Conservation (phyloP, 371 early-diverging fungal species). For the Saksenaea oblongispora region DNA sequence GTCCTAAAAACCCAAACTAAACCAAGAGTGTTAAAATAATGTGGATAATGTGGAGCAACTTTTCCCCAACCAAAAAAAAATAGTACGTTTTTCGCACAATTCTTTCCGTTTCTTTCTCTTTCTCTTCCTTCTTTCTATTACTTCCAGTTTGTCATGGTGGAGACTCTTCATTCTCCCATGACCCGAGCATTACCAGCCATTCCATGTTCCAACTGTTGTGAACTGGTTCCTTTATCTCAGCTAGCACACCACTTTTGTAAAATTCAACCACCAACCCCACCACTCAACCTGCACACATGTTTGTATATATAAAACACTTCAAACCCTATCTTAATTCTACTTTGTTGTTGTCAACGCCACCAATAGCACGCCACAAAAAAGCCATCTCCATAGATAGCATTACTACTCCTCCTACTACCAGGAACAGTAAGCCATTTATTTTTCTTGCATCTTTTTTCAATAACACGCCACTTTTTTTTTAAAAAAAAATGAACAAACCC, state of each 20-base stretch:
- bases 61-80: background rate
- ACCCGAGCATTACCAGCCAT: background rate
- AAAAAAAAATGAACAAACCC: background rate
- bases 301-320: background rate
- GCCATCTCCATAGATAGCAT: constrained; percentile 6
- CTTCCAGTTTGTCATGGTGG: background rate
- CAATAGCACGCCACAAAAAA: constrained; percentile 2
- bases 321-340: background rate
- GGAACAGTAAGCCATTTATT: constrained; percentile 7
- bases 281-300: constrained; percentile 4
- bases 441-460: background rate
- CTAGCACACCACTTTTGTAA: constrained; percentile 15
- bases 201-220: constrained; percentile 11
- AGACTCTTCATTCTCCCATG: background rate
- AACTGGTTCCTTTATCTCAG: constrained; percentile 10
- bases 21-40: too few species aligned
- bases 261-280: background rate
- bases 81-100: background rate
- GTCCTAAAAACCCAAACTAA: too few species aligned
- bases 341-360: constrained; percentile 2
- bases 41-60: background rate
- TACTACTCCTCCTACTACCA: background rate
- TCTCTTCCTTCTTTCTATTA: background rate
- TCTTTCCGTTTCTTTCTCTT: background rate
- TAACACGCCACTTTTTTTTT: constrained; percentile 2